Evolutionary conservation across 352 stramenopile species (phyloP), one percentile per base, ranked within the genome.

Genomic region (Pythium myriotylum): DNA sequence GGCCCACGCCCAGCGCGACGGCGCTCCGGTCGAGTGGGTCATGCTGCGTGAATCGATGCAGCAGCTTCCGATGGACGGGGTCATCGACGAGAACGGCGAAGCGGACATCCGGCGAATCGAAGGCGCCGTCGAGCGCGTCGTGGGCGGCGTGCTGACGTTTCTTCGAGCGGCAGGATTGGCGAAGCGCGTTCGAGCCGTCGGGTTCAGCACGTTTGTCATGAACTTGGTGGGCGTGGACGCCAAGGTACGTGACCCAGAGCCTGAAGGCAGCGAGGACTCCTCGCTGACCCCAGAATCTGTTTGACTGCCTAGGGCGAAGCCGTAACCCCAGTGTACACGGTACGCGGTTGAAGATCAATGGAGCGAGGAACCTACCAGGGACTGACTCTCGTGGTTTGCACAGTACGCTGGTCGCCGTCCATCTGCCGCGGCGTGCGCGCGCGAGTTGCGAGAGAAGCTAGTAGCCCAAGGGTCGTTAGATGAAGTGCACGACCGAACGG

Each of bases 171-270:
- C 60, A n/a, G 54, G 74, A 10, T 65, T 92, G 14, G 62, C 57
- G 7, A 49, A 77, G 35, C 65, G 65, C 16, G 69, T 97, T 20
- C 59, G 84, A 16, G 88, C 80, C 9, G 74, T 98, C 27, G 94
- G 92, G 49, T 97, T 98, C 68, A 96, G 88, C 54, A 89, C 83
- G 27, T 98, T 98, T 71, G 92, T 84, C 1, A 98, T 98, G 92
- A 98, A 98, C 57, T 51, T 98, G 13, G 61, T 98, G 17, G 94
- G 89, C 7, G 64, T 98, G 0, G 79, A 98, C 68, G 35, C 40
- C 4, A 67, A 74, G 70, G 75, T 79, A 46, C 9, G 59, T n/a
- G n/a, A n/a, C n/a, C n/a, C n/a, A n/a, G n/a, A n/a, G n/a, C n/a
- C n/a, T n/a, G n/a, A n/a, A n/a, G n/a, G n/a, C n/a, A n/a, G n/a